Evolutionary conservation across 2,329 filamentous ascomycete species (phyloP), one percentile per base, ranked within the genome.

Genomic region (Dothistroma pini): DNA sequence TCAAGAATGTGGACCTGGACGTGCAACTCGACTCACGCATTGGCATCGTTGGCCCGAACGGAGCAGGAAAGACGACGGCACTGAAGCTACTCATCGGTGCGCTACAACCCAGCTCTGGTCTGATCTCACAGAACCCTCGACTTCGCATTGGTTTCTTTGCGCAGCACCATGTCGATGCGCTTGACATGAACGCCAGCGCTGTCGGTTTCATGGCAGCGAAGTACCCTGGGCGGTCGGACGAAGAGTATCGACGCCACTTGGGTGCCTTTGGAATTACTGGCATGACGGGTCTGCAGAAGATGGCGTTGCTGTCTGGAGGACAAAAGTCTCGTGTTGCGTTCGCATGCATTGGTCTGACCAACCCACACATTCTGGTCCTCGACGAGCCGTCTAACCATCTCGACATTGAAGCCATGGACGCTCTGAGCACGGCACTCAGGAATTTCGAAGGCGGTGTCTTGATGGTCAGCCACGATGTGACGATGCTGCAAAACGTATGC

Each of bases 311-410:
- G 4, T 99, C 95, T 14, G 95, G 95, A 83, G 95, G 95, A 80
- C 95, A 99, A 74, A 99, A 99, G 77, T 97, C 93, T 56, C 90
- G 95, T 81, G 95, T 99, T 1, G 95, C 95, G 8, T 99, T 99
- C 77, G 93, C 95, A n/a, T 97, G 93, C 74, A 79, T 99, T 63
- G 93, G 92, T 0, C 81, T 99, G 67, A 91, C 88, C 54, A 96
- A 97, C 77, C 95, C 95, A 19, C 95, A 99, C 74, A 97, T 99
- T 68, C 84, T 99, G 52, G 93, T 99, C 63, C 89, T 99, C 55
- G 95, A 99, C 84, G 95, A 99, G 78, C 95, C 95, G 75, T 96
- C 91, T 66, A 99, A 99, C 81, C 95, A 99, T 77, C 81, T 99
- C 71, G 95, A 99, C 85, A 97, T 99, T 70, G 95, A 99, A 77